Evolutionary conservation across 768 basidiomycete species (phyloP), one percentile per base, ranked within the genome.

Genomic region (Lentinula edodes): DNA sequence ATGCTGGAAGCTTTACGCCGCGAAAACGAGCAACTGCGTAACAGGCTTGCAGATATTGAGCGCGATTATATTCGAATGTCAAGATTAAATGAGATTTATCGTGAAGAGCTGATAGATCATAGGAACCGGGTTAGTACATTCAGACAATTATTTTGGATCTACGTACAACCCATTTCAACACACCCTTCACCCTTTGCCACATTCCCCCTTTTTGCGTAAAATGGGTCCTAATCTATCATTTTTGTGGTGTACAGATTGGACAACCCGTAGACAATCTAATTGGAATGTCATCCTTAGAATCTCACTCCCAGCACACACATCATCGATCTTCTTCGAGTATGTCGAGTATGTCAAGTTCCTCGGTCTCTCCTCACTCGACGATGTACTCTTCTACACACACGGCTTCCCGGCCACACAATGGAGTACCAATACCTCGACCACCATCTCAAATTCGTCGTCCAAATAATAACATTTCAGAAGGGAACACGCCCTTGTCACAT

Each of bases 41-140:
- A 72, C 58, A 77, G 85, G 59, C 71, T 94, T 57, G 85, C 85
- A 9, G 88, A 88, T 53, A 89, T 87, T 6, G 92, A 94, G 73
- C 73, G 88, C 63, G 89, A 91, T 65, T 93, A 87, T 68, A 82
- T 90, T 62, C 83, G 88, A 36, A 80, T 92, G 52, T 78, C 85
- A 54, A 74, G 90, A 64, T 73, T 91, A 69, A 93, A 93, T 65
- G 91, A 93, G 66, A 82, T 91, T 5, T 94, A 93, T 68, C 79
- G 90, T 35, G 91, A 92, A 72, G 92, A 94, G 72, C 74, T 94
- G 62, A 86, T 94, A 59, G 87, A 90, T 48, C 85, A 90, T 68
- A 74, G 92, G 62, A 76, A 85, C 65, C 77, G 90, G 72, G 90
- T 91, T 73, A 74, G 92, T 81, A 8, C 43, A 52, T 41, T 52